phyloP scores from a whole-genome alignment of 2,329 filamentous ascomycete species.

The Epichloe festucae region DNA sequence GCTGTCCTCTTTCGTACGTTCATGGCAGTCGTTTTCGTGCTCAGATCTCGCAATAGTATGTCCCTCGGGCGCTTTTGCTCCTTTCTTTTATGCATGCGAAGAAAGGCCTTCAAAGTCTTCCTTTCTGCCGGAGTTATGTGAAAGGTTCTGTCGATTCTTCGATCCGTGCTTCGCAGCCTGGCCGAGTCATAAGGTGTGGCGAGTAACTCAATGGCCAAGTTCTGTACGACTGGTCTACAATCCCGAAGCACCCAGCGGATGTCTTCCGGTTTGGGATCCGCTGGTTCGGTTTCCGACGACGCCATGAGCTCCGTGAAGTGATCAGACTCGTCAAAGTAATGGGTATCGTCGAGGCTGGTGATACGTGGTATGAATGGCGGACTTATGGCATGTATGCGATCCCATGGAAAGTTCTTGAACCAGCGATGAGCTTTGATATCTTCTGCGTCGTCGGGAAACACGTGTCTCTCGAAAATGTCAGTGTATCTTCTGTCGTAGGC shows the following conservation, averaged over 20 bases:
- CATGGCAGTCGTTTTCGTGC: slow-evolving; percentile 54
- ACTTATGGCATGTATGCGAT: slow-evolving; percentile 51
- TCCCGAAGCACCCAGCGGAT: slow-evolving; percentile 21
- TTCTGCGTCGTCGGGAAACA: slow-evolving; percentile 72
- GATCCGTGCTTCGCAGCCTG: slow-evolving; percentile 35
- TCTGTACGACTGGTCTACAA: slow-evolving; percentile 28
- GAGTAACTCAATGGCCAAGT: slow-evolving; percentile 31
- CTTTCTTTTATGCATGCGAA: slow-evolving; percentile 41
- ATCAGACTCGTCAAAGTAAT: slow-evolving; percentile 81
- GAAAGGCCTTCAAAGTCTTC: slow-evolving; percentile 34
- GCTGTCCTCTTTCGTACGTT: slow-evolving; percentile 69
- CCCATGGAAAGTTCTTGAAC: slow-evolving; percentile 72
- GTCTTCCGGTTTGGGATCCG: slow-evolving; percentile 17
- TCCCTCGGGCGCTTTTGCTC: slow-evolving; percentile 76
- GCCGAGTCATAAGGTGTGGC: slow-evolving; percentile 34
- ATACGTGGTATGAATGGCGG: slow-evolving; percentile 77
- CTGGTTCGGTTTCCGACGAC: slow-evolving; percentile 25
- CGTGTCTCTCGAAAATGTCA: slow-evolving; percentile 39
- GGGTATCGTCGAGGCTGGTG: slow-evolving; percentile 55
- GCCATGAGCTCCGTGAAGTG: slow-evolving; percentile 52
- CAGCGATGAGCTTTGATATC: slow-evolving; percentile 85
- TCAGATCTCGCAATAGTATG: slow-evolving; percentile 63
- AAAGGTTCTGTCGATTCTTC: slow-evolving; percentile 29
- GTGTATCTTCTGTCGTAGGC: slow-evolving; percentile 10
- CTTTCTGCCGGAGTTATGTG: slow-evolving; percentile 23